Conservation (phyloP, 2,329 filamentous ascomycete species). For the Rutstroemia sp. region DNA sequence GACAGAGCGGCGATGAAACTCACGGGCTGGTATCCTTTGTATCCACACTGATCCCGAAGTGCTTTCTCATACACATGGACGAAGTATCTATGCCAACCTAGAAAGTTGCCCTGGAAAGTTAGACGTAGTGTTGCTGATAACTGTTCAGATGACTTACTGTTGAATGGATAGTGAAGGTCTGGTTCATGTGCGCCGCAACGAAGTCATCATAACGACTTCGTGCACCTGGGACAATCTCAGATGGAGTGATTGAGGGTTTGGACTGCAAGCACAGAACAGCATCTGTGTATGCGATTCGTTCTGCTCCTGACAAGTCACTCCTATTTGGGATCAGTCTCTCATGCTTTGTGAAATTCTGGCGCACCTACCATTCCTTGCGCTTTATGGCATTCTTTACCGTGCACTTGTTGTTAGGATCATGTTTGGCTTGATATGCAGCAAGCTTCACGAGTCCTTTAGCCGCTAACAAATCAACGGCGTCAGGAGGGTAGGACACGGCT, state of each 20-base stretch:
- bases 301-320: slow-evolving; percentile 12
- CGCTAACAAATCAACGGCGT: slow-evolving; percentile 27
- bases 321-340: slow-evolving; percentile 5
- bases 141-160: slow-evolving; percentile 14
- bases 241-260: slow-evolving; percentile 26
- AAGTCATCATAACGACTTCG: slow-evolving; percentile 33
- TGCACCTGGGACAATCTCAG: slow-evolving; percentile 27
- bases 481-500: neutral
- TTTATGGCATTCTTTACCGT: slow-evolving; percentile 32
- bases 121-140: neutral
- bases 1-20: neutral
- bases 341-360: neutral
- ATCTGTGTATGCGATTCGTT: slow-evolving; percentile 28
- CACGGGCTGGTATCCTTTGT: slow-evolving; percentile 34
- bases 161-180: slow-evolving; percentile 20
- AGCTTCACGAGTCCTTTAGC: slow-evolving; percentile 28
- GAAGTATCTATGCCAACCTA: slow-evolving; percentile 38
- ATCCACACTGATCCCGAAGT: slow-evolving; percentile 36
- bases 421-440: slow-evolving; percentile 20
- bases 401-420: slow-evolving; percentile 22
- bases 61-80: slow-evolving; percentile 35
- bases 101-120: slow-evolving; percentile 25
- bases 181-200: slow-evolving; percentile 31
- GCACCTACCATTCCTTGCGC: slow-evolving; percentile 35
- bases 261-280: slow-evolving; percentile 32